A percentile compares a stretch with the other conserved stretches of the same genome.
phyloP scores from a whole-genome alignment of 116 monocot genomes.

The Dioscorea cayenensis region DNA sequence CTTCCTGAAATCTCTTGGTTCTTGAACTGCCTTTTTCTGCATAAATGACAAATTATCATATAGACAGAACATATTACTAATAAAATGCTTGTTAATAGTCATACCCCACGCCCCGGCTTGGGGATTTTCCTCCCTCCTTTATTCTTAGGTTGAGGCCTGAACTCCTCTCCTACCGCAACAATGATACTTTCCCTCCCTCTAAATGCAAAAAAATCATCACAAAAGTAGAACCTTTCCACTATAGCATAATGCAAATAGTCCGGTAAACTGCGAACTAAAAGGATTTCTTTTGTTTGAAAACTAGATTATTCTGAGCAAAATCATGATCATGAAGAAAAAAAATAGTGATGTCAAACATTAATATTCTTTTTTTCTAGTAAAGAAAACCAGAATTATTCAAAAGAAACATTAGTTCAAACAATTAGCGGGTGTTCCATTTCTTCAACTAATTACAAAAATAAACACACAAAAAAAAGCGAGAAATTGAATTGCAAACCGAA shows the following conservation, averaged over 20 bases:
- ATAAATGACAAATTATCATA: constrained; percentile 1
- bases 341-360: too few relatives aligned
- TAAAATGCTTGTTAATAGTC: neutral
- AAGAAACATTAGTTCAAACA: neutral
- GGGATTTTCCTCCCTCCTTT: constrained; percentile 34
- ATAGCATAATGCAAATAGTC: neutral
- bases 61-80: neutral
- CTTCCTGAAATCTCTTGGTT: constrained; percentile 49
- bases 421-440: neutral
- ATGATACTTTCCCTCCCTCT: constrained; percentile 81
- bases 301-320: neutral
- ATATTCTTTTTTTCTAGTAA: too few relatives aligned
- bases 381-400: neutral
- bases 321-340: neutral
- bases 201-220: neutral
- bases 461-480: neutral
- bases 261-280: neutral
- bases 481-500: constrained; percentile 27
- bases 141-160: constrained; percentile 35
- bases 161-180: constrained; percentile 30
- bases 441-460: neutral
- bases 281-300: neutral
- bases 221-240: neutral
- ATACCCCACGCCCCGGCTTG: constrained; percentile 32
- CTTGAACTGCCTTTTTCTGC: constrained; percentile 45